Evolutionary conservation across 2,329 filamentous ascomycete species (phyloP).

Genomic region (Onygenales sp.): DNA sequence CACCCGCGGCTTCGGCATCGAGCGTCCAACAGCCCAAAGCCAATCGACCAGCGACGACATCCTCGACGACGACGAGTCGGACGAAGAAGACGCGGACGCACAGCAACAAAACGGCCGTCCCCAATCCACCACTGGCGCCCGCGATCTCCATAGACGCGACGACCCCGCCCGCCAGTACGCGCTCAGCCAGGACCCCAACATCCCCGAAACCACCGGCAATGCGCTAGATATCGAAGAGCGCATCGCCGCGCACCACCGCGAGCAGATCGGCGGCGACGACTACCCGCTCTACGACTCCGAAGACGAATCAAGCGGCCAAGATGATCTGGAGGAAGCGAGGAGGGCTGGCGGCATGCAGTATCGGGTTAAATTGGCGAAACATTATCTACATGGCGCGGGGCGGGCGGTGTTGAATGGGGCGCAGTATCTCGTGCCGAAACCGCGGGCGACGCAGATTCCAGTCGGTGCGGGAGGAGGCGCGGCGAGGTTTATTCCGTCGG

Average conservation of each 20-base stretch:
- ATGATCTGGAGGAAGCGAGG: slow-evolving; percentile 68
- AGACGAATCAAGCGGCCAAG: slow-evolving; percentile 66
- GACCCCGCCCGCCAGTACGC: slow-evolving; percentile 44
- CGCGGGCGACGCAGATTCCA: slow-evolving; percentile 33
- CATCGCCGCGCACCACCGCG: slow-evolving; percentile 51
- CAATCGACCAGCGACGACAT: slow-evolving; percentile 69
- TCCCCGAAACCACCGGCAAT: slow-evolving; percentile 38
- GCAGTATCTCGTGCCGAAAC: slow-evolving; percentile 46
- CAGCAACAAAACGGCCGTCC: slow-evolving; percentile 14
- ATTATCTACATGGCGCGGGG: slow-evolving; percentile 41
- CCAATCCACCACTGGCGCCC: slow-evolving; percentile 4
- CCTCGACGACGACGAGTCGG: slow-evolving; percentile 61
- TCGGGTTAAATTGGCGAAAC: slow-evolving; percentile 49
- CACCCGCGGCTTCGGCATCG: slow-evolving; percentile 83
- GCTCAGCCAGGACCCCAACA: slow-evolving; percentile 38
- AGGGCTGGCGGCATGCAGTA: slow-evolving; percentile 70
- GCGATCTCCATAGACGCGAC: slow-evolving; percentile 33
- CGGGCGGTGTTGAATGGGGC: slow-evolving; percentile 37
- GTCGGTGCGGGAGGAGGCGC: slow-evolving; percentile 20
- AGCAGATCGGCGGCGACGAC: slow-evolving; percentile 50
- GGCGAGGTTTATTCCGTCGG: slow-evolving; percentile 33
- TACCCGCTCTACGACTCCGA: slow-evolving; percentile 88
- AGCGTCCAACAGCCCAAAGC: slow-evolving; percentile 64
- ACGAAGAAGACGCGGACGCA: slow-evolving; percentile 46
- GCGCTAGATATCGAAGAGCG: slow-evolving; percentile 73